A percentile compares a stretch with the other conserved stretches of the same genome.
phyloP scores from a whole-genome alignment of 441 rosid genomes.

The Arabidopsis lyrata region DNA sequence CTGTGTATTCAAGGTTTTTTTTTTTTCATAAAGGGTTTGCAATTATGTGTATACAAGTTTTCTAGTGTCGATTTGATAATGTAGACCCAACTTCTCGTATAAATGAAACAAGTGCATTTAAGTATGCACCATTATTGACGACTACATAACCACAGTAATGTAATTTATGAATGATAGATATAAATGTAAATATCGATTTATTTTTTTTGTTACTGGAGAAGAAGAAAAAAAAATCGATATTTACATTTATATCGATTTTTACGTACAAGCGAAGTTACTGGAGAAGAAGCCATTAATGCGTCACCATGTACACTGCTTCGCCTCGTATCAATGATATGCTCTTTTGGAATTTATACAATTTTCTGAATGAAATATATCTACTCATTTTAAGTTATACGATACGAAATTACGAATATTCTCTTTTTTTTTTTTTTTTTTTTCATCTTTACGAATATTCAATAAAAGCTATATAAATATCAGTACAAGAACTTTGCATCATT shows the following conservation, averaged over 20 bases:
- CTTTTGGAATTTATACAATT: conserved; percentile 27
- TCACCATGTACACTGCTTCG: conserved; percentile 37
- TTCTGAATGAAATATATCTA: neutral
- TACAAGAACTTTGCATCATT: neutral
- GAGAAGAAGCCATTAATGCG: conserved; percentile 38
- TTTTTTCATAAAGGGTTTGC: too few relatives aligned
- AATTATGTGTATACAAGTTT: neutral
- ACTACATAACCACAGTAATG: conserved; percentile 9
- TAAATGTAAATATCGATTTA: neutral
- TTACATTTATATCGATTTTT: neutral
- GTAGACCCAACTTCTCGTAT: neutral
- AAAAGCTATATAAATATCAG: neutral
- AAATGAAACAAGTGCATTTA: neutral
- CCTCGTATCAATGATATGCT: conserved; percentile 21
- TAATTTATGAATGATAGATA: neutral
- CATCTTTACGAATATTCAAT: conserved; percentile 1
- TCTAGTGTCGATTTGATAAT: neutral
- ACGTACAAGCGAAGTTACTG: conserved; percentile 43
- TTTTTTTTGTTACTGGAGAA: conserved; percentile 27
- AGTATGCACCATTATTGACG: conserved; percentile 9
- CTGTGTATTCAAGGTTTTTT: neutral
- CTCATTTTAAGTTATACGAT: neutral
- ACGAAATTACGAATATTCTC: neutral
- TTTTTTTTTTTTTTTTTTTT: too few relatives aligned
- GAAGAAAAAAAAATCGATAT: too few relatives aligned